Conservation (phyloP, 352 stramenopile genomes). For the Phytophthora gonapodyides region DNA sequence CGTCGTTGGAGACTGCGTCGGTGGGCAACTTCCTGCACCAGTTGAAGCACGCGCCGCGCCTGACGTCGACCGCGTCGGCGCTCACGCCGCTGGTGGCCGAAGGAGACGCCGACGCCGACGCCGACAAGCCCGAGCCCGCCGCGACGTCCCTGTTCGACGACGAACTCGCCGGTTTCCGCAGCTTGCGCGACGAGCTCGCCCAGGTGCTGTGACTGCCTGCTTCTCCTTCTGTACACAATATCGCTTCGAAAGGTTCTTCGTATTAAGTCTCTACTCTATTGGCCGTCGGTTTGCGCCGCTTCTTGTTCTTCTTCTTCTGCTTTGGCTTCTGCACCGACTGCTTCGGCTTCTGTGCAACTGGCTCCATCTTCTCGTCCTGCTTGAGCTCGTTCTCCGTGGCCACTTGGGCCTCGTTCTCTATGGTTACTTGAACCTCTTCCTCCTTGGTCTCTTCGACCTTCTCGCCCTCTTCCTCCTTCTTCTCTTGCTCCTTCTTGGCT, state of each 20-base stretch:
- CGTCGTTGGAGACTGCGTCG: constrained; percentile 57
- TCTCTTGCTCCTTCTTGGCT: constrained; percentile 42
- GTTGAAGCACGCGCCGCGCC: constrained; percentile 73
- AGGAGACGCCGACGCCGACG: constrained; percentile 1
- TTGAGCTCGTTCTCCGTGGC: too few species aligned
- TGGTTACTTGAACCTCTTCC: not conserved
- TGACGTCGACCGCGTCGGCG: constrained; percentile 27
- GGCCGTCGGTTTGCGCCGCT: constrained; percentile 15
- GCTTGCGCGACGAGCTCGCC: constrained; percentile 67
- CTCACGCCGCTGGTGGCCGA: not conserved
- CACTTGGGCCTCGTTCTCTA: too few species aligned
- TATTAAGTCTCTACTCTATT: constrained; percentile 25
- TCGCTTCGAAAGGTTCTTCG: constrained; percentile 7
- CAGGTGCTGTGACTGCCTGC: constrained; percentile 34
- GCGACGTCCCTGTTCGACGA: constrained; percentile 65
- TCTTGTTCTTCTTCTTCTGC: constrained; percentile 30
- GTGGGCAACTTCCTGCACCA: constrained; percentile 83
- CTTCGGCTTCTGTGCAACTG: not conserved
- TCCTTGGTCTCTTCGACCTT: constrained; percentile 2
- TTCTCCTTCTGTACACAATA: not conserved
- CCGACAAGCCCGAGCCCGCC: constrained; percentile 3
- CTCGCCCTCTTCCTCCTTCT: constrained; percentile 6
- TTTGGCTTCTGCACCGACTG: constrained; percentile 2
- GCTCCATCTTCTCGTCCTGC: not conserved
- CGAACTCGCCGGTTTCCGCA: constrained; percentile 76